A percentile compares a stretch with the other conserved stretches of the same genome.
These are phyloP conservation scores for Ophioceras dolichostomum DNA, from an alignment of 2,329 filamentous ascomycete genomes.

Conservation along the genomic window DNA sequence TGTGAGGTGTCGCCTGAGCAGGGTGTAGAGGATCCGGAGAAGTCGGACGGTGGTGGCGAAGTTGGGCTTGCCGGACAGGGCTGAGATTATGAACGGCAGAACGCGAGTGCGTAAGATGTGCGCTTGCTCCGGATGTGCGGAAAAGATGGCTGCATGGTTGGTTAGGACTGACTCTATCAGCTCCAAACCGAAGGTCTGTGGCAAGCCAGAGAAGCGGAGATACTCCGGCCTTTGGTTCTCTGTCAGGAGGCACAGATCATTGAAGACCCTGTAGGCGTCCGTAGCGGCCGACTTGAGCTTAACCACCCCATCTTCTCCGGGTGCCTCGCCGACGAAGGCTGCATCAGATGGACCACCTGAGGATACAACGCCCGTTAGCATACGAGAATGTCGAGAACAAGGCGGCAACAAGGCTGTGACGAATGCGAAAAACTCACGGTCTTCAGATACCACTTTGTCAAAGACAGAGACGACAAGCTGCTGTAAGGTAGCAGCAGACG, in stretches of 20 bases:
- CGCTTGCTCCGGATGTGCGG: slow-evolving; percentile 66
- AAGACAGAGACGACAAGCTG: slow-evolving; percentile 88
- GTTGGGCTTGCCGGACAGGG: slow-evolving; percentile 62
- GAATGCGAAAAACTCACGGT: neutral
- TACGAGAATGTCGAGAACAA: no score
- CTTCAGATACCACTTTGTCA: slow-evolving; percentile 72
- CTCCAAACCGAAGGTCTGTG: slow-evolving; percentile 77
- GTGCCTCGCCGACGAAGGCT: slow-evolving; percentile 53
- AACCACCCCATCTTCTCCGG: slow-evolving; percentile 50
- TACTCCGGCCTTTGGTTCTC: slow-evolving; percentile 77
- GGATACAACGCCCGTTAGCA: no score
- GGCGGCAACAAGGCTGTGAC: no score
- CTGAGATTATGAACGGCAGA: slow-evolving; percentile 71
- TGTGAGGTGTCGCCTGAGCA: slow-evolving; percentile 66
- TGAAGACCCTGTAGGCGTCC: slow-evolving; percentile 79
- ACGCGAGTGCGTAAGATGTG: slow-evolving; percentile 65
- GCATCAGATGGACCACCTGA: slow-evolving; percentile 35
- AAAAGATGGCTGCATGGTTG: slow-evolving; percentile 73
- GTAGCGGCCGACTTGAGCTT: slow-evolving; percentile 63
- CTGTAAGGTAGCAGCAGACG: slow-evolving; percentile 89
- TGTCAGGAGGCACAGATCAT: slow-evolving; percentile 78
- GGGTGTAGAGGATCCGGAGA: slow-evolving; percentile 69
- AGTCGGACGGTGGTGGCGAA: slow-evolving; percentile 77
- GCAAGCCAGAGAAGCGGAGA: slow-evolving; percentile 64
- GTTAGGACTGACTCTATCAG: slow-evolving; percentile 83